A percentile compares a stretch with the other conserved stretches of the same genome.
Evolutionary conservation across 75 land plant genomes (phyloP).

Genomic region (Pinus tabuliformis): DNA sequence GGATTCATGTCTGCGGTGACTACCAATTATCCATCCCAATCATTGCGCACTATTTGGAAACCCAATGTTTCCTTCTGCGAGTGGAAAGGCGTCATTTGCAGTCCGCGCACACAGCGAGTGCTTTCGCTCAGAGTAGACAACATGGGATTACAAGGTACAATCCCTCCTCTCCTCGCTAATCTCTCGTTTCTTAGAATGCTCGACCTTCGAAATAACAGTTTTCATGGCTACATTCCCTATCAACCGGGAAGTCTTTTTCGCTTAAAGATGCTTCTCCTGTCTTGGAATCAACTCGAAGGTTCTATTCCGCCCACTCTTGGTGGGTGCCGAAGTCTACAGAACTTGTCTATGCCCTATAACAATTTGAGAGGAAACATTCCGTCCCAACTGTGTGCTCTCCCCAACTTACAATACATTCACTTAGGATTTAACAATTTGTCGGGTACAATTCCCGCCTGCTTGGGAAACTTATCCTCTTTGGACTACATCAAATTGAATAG

Average conservation of each 20-base stretch:
- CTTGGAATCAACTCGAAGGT: slow-evolving; percentile 24
- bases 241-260: not conserved
- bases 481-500: too few relatives aligned
- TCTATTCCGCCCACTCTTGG: slow-evolving; percentile 16
- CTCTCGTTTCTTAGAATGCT: slow-evolving; percentile 3
- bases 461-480: not conserved
- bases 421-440: not conserved
- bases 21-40: too few relatives aligned
- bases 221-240: slow-evolving; percentile 18
- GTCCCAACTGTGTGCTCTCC: too few relatives aligned
- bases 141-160: slow-evolving; percentile 16
- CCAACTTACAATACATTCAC: too few relatives aligned
- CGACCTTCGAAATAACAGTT: slow-evolving; percentile 11
- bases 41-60: not conserved
- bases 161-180: not conserved
- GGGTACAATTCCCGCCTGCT: not conserved
- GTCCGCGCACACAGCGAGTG: not conserved
- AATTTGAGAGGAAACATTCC: not conserved
- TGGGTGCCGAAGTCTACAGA: not conserved
- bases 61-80: not conserved
- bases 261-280: slow-evolving; percentile 11
- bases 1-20: too few relatives aligned
- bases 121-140: slow-evolving; percentile 2
- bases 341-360: not conserved
- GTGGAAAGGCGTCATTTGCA: not conserved